These are phyloP conservation scores for Lactarius vividus DNA, from an alignment of 768 basidiomycete species.

Conservation along the genomic window DNA sequence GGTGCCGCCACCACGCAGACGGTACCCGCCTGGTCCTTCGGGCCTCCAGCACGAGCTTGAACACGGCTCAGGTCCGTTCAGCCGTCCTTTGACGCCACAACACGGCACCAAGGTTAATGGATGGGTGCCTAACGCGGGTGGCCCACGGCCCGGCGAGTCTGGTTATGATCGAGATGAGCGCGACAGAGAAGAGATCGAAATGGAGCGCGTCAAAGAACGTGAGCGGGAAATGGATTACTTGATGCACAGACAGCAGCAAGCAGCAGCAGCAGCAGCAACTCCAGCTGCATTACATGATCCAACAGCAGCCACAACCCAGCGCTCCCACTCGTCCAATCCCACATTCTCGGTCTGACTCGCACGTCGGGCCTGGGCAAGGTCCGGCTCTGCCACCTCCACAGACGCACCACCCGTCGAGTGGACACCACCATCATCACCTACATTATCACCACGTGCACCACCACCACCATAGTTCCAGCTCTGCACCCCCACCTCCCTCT, in stretches of 20 bases:
- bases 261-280: constrained; percentile 28
- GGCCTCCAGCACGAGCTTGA: constrained; percentile 24
- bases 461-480: constrained; percentile 33
- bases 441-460: constrained; percentile 37
- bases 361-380: constrained; percentile 26
- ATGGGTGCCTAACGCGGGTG: constrained; percentile 15
- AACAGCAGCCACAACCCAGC: constrained; percentile 25
- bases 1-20: constrained; percentile 15
- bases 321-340: constrained; percentile 17
- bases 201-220: constrained; percentile 31
- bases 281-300: constrained; percentile 23
- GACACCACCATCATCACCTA: constrained; percentile 34
- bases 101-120: constrained; percentile 24
- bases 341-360: constrained; percentile 19
- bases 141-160: constrained; percentile 10
- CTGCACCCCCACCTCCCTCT: constrained; percentile 21
- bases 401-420: constrained; percentile 22
- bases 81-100: constrained; percentile 22
- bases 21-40: constrained; percentile 25
- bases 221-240: constrained; percentile 31
- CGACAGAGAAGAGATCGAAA: constrained; percentile 23
- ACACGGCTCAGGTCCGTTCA: constrained; percentile 21
- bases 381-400: constrained; percentile 20
- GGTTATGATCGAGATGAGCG: constrained; percentile 22
- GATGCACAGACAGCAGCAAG: constrained; percentile 27